phyloP scores from a whole-genome alignment of 805 yeast species.

The Clavispora fructus region DNA sequence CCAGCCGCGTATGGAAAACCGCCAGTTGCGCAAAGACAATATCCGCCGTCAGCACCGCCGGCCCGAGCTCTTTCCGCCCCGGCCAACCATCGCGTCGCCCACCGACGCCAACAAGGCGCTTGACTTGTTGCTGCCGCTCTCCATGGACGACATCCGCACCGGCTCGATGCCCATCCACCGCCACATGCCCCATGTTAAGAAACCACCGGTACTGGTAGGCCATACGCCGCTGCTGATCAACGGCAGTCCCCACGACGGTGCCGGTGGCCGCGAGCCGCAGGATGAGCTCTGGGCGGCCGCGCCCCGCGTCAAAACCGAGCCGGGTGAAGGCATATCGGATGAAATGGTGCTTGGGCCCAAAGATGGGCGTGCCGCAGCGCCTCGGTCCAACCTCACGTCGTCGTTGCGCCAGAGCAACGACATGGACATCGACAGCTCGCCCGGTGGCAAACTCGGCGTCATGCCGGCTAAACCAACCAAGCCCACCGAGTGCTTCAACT shows the following conservation, averaged over 20 bases:
- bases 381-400: constrained; percentile 12
- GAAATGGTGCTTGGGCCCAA: neutral
- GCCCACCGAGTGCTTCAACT: constrained; percentile 47
- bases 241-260: constrained; percentile 12
- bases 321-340: neutral
- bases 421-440: neutral
- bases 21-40: constrained; percentile 32
- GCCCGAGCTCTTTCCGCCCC: neutral
- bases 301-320: constrained; percentile 1
- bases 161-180: constrained; percentile 12
- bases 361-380: neutral
- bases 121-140: constrained; percentile 37
- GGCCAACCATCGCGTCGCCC: neutral
- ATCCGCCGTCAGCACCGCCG: constrained; percentile 20
- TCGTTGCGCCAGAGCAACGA: constrained; percentile 5
- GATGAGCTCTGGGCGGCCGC: neutral
- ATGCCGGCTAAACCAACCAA: constrained; percentile 2
- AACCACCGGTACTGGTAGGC: constrained; percentile 1
- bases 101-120: constrained; percentile 18
- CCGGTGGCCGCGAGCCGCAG: neutral
- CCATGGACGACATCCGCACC: constrained; percentile 30
- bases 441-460: neutral
- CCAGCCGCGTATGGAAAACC: constrained; percentile 36
- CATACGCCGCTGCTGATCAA: constrained; percentile 30
- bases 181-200: constrained; percentile 3